Base-by-base conservation (phyloP, 1,284 basidiomycete species). In the Mycena citricolor region DNA sequence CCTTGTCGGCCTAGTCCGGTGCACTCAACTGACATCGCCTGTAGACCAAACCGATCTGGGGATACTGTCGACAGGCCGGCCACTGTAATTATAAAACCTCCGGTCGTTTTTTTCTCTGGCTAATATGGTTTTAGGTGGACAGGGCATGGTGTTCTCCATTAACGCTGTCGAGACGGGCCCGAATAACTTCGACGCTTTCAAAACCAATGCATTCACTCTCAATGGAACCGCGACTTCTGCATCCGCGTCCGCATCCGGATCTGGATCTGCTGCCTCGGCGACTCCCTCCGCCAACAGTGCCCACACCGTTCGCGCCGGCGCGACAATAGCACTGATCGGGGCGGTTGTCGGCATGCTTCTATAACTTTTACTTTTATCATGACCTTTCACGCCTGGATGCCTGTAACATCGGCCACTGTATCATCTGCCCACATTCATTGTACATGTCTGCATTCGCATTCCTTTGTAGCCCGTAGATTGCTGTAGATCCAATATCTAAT, bases 111-210 rank as follows among this genome's bases (percentile, higher is more conserved):
- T n/a, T n/a, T n/a, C n/a, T n/a, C n/a, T n/a, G n/a, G n/a, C n/a
- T n/a, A n/a, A n/a, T n/a, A n/a, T n/a, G n/a, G n/a, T n/a, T n/a
- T n/a, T n/a, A n/a, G n/a, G n/a, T 56, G 70, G 70, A 1, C 62
- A 66, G 32, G 81, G 81, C 37, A 85, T 84, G 83, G 81, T 85
- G 40, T 82, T 83, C 61, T 63, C 77, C 17, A 72, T 72, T 52
- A 85, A 85, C 60, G 74, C 82, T 7, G 64, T 74, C 13, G 72
- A 76, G 49, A 61, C 64, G 3, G 71, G 78, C 8, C 52, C 72
- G 26, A 78, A 79, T 56, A 81, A 64, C 53, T 84, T 81, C 56
- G 70, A 58, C 5, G 79, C 79, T 2, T 85, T 81, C 69, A 57
- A 73, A 47, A 67, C 68, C 2, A 63, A 63, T 20, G 77, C 78